Evolutionary conservation across 2,329 filamentous ascomycete genomes (phyloP).

Genomic region (Plectosphaerella plurivora): DNA sequence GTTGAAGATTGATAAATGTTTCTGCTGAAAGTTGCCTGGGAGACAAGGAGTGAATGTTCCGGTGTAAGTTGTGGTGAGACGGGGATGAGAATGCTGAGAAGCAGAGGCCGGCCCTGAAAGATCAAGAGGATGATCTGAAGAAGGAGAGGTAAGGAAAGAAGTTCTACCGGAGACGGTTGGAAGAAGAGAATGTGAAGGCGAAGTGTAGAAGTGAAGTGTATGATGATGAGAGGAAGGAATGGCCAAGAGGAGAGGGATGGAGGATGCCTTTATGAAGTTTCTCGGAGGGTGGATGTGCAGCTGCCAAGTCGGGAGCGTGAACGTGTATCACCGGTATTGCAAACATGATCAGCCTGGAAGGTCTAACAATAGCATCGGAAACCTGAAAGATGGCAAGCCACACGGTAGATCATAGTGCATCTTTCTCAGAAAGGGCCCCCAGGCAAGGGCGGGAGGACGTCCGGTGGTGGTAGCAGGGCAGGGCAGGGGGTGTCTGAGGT

Average conservation of each 20-base stretch:
- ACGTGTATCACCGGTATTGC: too few species aligned
- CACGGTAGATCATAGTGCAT: not conserved
- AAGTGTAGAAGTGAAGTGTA: conserved; percentile 4
- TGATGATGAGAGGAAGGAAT: conserved; percentile 5
- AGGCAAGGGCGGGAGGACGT: not conserved
- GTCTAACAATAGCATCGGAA: conserved; percentile 10
- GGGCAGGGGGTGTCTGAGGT: too few species aligned
- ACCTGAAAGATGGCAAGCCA: not conserved
- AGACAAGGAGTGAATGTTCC: not conserved
- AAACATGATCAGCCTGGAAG: conserved; percentile 5
- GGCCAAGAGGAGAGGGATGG: not conserved
- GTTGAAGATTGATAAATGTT: not conserved
- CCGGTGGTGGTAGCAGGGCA: not conserved
- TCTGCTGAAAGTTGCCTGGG: not conserved
- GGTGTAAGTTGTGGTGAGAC: not conserved
- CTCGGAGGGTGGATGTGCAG: conserved; percentile 6
- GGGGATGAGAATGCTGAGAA: not conserved
- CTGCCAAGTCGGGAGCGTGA: too few species aligned
- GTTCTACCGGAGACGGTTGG: conserved; percentile 6
- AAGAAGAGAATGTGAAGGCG: conserved; percentile 8
- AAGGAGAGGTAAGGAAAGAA: not conserved
- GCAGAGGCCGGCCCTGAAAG: not conserved
- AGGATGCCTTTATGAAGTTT: not conserved
- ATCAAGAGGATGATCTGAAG: not conserved
- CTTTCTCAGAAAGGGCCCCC: not conserved